A percentile compares a stretch with the other conserved stretches of the same genome.
Evolutionary conservation across 768 basidiomycete species (phyloP).

Genomic region (Mycena crocata): DNA sequence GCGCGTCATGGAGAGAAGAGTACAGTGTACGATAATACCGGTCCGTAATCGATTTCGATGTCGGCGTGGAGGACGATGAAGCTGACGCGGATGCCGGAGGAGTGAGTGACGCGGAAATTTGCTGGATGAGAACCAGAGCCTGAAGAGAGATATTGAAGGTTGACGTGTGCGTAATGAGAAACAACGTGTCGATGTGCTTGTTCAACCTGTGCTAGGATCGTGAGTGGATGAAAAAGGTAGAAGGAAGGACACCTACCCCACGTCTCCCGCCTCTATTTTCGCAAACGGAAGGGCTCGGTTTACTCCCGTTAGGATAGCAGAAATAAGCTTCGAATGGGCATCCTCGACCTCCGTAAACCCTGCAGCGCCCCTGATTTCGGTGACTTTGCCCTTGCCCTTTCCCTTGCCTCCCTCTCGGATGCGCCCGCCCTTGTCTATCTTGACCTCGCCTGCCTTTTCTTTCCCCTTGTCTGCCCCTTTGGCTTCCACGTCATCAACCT

Average conservation of each 20-base stretch:
- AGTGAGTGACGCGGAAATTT: slow-evolving; percentile 72
- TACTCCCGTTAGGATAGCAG: slow-evolving; percentile 92
- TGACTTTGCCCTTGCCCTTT: slow-evolving; percentile 54
- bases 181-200: slow-evolving; percentile 91
- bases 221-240: background rate
- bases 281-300: slow-evolving; percentile 97
- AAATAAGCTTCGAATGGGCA: slow-evolving; percentile 82
- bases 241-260: slow-evolving; percentile 59
- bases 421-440: slow-evolving; percentile 41
- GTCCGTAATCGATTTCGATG: slow-evolving; percentile 64
- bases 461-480: slow-evolving; percentile 46
- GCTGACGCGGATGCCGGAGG: slow-evolving; percentile 50
- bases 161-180: slow-evolving; percentile 93
- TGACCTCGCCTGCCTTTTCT: slow-evolving; percentile 42
- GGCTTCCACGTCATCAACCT: slow-evolving; percentile 45
- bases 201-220: slow-evolving; percentile 67
- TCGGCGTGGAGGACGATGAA: slow-evolving; percentile 51
- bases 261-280: slow-evolving; percentile 75
- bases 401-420: slow-evolving; percentile 50
- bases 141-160: slow-evolving; percentile 98
- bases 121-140: slow-evolving; percentile 89
- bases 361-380: slow-evolving; percentile 66
- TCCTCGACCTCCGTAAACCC: slow-evolving; percentile 84
- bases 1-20: slow-evolving; percentile 85
- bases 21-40: slow-evolving; percentile 89